These are phyloP conservation scores for Penicillium angulare DNA, from an alignment of 495 filamentous ascomycete species.

Conservation along the genomic window DNA sequence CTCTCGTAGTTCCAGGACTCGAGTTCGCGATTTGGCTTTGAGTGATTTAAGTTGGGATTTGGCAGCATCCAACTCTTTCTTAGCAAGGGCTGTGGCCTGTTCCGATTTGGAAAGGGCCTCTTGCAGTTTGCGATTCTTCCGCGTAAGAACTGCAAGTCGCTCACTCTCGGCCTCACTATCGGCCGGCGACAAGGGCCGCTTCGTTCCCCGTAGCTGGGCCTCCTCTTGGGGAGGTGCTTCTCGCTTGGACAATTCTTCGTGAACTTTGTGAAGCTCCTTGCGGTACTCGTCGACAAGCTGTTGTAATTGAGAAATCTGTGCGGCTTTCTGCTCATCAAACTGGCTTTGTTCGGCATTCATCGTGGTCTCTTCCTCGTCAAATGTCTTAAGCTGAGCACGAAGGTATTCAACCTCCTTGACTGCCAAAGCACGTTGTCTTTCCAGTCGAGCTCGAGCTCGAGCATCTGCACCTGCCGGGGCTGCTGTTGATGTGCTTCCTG, in stretches of 20 bases:
- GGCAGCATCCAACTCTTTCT: constrained; percentile 71
- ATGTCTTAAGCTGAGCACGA: constrained; percentile 86
- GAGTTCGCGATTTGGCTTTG: constrained; percentile 70
- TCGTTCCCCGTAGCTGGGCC: constrained; percentile 33
- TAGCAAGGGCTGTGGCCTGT: constrained; percentile 60
- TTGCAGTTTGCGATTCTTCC: constrained; percentile 84
- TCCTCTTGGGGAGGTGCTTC: constrained; percentile 45
- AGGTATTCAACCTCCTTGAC: constrained; percentile 92
- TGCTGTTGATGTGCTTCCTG: constrained; percentile 30
- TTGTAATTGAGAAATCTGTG: constrained; percentile 80
- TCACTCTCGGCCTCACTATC: constrained; percentile 68
- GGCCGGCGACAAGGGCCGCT: constrained; percentile 55
- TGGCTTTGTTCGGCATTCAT: constrained; percentile 67
- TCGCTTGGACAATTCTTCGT: constrained; percentile 66
- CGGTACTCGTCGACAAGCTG: constrained; percentile 84
- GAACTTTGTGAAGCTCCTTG: constrained; percentile 70
- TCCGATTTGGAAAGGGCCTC: constrained; percentile 68
- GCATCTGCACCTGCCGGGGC: constrained; percentile 42
- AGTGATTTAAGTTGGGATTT: constrained; percentile 70
- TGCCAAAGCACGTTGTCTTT: constrained; percentile 80
- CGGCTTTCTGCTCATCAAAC: constrained; percentile 71
- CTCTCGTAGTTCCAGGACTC: constrained; percentile 79
- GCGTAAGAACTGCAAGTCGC: constrained; percentile 74
- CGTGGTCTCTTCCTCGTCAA: constrained; percentile 84
- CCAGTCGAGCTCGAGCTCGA: constrained; percentile 66